phyloP scores from a whole-genome alignment of 306 rosid species.

The Gleditsia sinensis region DNA sequence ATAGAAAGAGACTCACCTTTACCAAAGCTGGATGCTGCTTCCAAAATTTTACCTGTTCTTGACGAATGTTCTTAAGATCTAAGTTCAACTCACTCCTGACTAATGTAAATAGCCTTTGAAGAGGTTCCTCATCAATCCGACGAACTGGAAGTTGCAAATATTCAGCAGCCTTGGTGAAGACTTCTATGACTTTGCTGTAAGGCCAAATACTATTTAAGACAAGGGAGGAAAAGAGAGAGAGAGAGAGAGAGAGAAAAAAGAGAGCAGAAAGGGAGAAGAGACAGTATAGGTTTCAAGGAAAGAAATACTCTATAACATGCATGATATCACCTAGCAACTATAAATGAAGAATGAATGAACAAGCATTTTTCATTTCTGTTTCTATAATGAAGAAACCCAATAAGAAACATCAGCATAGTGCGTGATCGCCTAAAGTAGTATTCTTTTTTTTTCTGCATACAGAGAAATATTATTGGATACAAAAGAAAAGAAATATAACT shows the following conservation, averaged over 20 bases:
- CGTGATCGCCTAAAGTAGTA: background rate
- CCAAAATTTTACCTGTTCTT: slow-evolving; percentile 77
- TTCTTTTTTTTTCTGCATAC: too few species aligned
- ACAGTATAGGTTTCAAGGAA: background rate
- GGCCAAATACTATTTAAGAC: background rate
- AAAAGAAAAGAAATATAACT: too few species aligned
- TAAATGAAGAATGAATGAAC: too few species aligned
- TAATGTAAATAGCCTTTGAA: slow-evolving; percentile 64
- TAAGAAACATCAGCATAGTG: background rate
- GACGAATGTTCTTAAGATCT: slow-evolving; percentile 71
- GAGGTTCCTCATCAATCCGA: slow-evolving; percentile 66
- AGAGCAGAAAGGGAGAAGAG: background rate
- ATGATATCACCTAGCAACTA: background rate
- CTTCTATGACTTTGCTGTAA: slow-evolving; percentile 69
- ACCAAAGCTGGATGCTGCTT: slow-evolving; percentile 76
- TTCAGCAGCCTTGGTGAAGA: slow-evolving; percentile 73
- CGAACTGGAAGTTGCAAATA: slow-evolving; percentile 70
- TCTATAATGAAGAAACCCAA: background rate
- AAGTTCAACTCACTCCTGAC: slow-evolving; percentile 73
- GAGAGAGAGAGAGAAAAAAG: background rate
- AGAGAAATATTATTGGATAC: too few species aligned
- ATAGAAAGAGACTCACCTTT: slow-evolving; percentile 45
- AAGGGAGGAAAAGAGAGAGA: background rate
- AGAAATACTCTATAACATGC: background rate
- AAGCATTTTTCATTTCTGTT: too few species aligned